A percentile compares a stretch with the other conserved stretches of the same genome.
These are phyloP conservation scores for Candida sp. DNA, from an alignment of 1,139 yeast genomes.

Conservation along the genomic window DNA sequence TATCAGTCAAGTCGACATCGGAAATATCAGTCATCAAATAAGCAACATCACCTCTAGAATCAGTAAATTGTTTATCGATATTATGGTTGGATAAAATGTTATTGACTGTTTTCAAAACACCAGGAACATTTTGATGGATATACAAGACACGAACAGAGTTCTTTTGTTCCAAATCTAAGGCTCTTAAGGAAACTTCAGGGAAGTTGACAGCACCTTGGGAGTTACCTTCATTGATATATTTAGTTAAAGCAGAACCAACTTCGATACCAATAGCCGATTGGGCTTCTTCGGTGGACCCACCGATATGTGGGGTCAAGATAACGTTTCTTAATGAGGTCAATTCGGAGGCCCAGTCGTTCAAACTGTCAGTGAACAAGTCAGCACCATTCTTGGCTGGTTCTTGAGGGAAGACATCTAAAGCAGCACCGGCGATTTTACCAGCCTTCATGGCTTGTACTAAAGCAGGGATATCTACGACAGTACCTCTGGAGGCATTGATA, in stretches of 20 bases:
- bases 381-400: constrained; percentile 99
- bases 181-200: constrained; percentile 96
- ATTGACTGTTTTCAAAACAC: constrained; percentile 97
- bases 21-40: constrained; percentile 98
- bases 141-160: constrained; percentile 90
- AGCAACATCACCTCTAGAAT: constrained; percentile 94
- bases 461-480: constrained; percentile 95
- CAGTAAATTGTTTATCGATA: constrained; percentile 97
- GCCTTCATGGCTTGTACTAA: constrained; percentile 86
- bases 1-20: constrained; percentile 77
- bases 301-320: constrained; percentile 95
- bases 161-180: constrained; percentile 84
- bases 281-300: constrained; percentile 99
- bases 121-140: constrained; percentile 98
- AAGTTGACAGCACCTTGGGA: constrained; percentile 97
- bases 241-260: constrained; percentile 81
- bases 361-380: constrained; percentile 62
- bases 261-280: constrained; percentile 97
- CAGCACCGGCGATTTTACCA: constrained; percentile 97
- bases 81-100: constrained; percentile 93
- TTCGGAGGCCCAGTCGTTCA: constrained; percentile 85
- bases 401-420: constrained; percentile 93
- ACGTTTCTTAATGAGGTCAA: constrained; percentile 81
- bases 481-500: constrained; percentile 96
- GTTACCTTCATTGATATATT: constrained; percentile 94